Percentiles rank a stretch among this genome's conserved stretches.
phyloP scores from a whole-genome alignment of 2,329 filamentous ascomycete species.

The Cadophora gregata region DNA sequence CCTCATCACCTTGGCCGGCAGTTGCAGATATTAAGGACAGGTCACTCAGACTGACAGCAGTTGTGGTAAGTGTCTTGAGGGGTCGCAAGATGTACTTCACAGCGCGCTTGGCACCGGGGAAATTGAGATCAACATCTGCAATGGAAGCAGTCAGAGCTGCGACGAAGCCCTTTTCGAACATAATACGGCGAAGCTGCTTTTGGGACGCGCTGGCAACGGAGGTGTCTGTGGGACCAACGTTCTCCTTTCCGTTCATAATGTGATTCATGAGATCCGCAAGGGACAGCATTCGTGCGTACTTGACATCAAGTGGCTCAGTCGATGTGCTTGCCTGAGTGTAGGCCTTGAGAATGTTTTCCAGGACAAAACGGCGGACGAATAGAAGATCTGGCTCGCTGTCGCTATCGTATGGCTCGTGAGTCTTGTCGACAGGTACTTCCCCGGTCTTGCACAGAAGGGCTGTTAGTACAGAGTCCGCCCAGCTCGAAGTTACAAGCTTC shows the following conservation, averaged over 20 bases:
- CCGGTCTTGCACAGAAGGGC: conserved; percentile 87
- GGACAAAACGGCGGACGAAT: conserved; percentile 92
- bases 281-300: conserved; percentile 86
- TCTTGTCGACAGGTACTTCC: conserved; percentile 70
- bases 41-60: conserved; percentile 85
- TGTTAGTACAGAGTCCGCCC: conserved; percentile 85
- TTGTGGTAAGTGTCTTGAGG: conserved; percentile 83
- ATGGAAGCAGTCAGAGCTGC: conserved; percentile 88
- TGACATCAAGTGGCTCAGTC: conserved; percentile 79
- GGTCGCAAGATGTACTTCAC: conserved; percentile 97
- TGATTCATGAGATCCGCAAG: conserved; percentile 91
- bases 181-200: conserved; percentile 86
- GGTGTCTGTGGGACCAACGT: conserved; percentile 54
- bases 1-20: conserved; percentile 75
- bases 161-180: conserved; percentile 98
- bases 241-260: conserved; percentile 84
- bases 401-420: conserved; percentile 63
- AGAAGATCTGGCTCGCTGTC: conserved; percentile 84
- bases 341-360: conserved; percentile 89
- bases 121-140: conserved; percentile 94
- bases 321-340: conserved; percentile 87
- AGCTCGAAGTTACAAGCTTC: conserved; percentile 80
- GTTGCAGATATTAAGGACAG: conserved; percentile 66
- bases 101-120: conserved; percentile 88
- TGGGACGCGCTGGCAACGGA: conserved; percentile 62